Base-by-base conservation (phyloP, 2,329 filamentous ascomycete genomes). In the Whalleya microplaca region DNA sequence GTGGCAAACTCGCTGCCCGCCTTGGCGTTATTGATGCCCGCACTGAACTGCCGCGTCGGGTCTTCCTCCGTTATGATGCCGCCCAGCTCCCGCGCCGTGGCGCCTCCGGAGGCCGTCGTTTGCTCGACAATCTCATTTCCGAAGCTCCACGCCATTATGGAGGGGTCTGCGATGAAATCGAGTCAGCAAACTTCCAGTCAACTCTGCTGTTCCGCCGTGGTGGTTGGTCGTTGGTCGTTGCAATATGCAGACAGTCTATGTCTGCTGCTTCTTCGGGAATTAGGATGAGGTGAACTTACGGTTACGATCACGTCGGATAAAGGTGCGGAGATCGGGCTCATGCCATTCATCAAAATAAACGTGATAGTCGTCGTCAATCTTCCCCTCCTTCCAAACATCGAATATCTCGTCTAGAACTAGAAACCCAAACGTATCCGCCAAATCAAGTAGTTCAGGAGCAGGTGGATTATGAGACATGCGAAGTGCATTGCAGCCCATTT, bases 71-170 rank as follows among this genome's bases (percentile, higher is more conserved):
- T 48, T 16, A 58, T 21, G 43, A 69, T 71, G 18, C 74, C 71
- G 12, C 66, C 54, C 1, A 72, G 61, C 41, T 70, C 53, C 27
- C 47, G 51, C n/a, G 55, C 55, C 79, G 49, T 6, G 62, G 66
- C 16, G 61, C 58, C 59, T 6, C 53, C 55, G 10, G 49, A 48
- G 3, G 54, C 7, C 3, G 42, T 47, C 3, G 56, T 60, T 64
- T 84, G 80, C 62, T 84, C 80, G 2, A 71, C 65, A 2, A 84
- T 73, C 66, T 84, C 81, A 63, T 84, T 84, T 2, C 81, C 81
- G 50, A 78, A 74, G 59, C 78, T 81, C 80, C 80, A 84, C 0
- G 72, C 71, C 23, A 81, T 72, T 40, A 84, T 69, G 0, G 81
- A 83, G 2, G 81, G 75, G 62, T 84, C 4, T 62, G 56, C 0